Conservation (phyloP, 805 yeast genomes). For the Torulaspora maleeae region DNA sequence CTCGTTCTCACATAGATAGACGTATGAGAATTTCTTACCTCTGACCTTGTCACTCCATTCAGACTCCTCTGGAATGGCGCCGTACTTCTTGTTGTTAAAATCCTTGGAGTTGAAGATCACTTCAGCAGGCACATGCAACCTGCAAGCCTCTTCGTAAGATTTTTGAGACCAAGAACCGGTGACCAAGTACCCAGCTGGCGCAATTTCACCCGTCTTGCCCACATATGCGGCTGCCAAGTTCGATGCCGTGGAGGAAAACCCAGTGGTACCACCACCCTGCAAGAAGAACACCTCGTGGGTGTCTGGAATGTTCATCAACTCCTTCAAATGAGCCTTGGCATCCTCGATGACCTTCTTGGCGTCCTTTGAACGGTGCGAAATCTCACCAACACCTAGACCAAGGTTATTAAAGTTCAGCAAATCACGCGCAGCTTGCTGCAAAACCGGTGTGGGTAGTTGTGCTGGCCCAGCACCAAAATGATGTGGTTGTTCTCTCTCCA, state of each 20-base stretch:
- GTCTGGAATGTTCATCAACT: slow-evolving; percentile 74
- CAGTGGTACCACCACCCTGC: slow-evolving; percentile 98
- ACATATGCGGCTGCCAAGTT: slow-evolving; percentile 74
- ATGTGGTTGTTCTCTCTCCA: slow-evolving; percentile 65
- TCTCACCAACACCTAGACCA: slow-evolving; percentile 91
- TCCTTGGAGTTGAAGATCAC: slow-evolving; percentile 62
- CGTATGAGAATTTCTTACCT: slow-evolving; percentile 61
- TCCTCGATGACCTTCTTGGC: slow-evolving; percentile 73
- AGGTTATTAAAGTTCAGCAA: slow-evolving; percentile 61
- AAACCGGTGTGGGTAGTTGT: slow-evolving; percentile 72
- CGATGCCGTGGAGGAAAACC: slow-evolving; percentile 82
- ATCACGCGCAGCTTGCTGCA: slow-evolving; percentile 84
- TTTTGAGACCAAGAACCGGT: slow-evolving; percentile 95
- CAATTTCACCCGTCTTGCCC: slow-evolving; percentile 65
- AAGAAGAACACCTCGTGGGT: slow-evolving; percentile 90
- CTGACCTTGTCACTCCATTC: slow-evolving; percentile 55
- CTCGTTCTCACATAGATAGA: slow-evolving; percentile 93
- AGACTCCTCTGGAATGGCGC: slow-evolving; percentile 58
- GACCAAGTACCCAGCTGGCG: slow-evolving; percentile 78
- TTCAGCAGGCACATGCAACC: slow-evolving; percentile 75
- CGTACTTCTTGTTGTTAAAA: slow-evolving; percentile 49
- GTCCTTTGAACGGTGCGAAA: slow-evolving; percentile 87
- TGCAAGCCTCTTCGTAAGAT: slow-evolving; percentile 76
- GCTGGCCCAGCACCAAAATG: slow-evolving; percentile 99
- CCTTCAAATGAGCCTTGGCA: slow-evolving; percentile 61